These are phyloP conservation scores for Acacia confusa DNA, from an alignment of 306 rosid genomes.

Conservation along the genomic window DNA sequence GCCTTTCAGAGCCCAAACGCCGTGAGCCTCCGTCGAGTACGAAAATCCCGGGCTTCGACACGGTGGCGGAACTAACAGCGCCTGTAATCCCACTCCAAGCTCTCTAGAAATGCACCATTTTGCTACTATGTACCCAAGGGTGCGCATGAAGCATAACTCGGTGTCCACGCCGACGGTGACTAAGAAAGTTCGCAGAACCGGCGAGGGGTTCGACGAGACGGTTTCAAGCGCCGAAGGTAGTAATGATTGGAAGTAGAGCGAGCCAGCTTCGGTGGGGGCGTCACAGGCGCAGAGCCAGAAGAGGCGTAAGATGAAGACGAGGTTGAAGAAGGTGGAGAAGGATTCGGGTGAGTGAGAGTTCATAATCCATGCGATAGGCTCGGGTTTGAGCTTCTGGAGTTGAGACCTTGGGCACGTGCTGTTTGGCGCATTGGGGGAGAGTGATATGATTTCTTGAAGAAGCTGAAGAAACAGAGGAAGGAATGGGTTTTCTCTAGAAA, in stretches of 20 bases:
- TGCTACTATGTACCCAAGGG: constrained; percentile 77
- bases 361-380: constrained; percentile 80
- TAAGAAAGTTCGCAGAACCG: constrained; percentile 65
- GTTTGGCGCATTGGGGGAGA: constrained; percentile 66
- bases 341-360: constrained; percentile 89
- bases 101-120: constrained; percentile 65
- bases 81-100: constrained; percentile 57
- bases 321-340: constrained; percentile 73
- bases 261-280: constrained; percentile 73
- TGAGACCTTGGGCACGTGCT: constrained; percentile 86
- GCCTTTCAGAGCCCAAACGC: constrained; percentile 78
- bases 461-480: constrained; percentile 83
- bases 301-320: constrained; percentile 68
- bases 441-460: constrained; percentile 77
- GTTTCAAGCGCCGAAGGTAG: constrained; percentile 56
- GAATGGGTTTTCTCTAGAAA: constrained; percentile 67
- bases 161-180: constrained; percentile 73
- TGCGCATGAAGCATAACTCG: constrained; percentile 85
- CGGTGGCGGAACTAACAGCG: constrained; percentile 33
- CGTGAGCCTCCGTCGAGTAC: constrained; percentile 72
- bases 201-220: constrained; percentile 38
- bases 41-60: constrained; percentile 47
- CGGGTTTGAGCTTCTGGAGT: constrained; percentile 74
- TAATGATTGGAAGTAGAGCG: constrained; percentile 61
- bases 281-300: constrained; percentile 90